Conservation (phyloP, 306 rosid genomes). For the Abrus pulchellus region DNA sequence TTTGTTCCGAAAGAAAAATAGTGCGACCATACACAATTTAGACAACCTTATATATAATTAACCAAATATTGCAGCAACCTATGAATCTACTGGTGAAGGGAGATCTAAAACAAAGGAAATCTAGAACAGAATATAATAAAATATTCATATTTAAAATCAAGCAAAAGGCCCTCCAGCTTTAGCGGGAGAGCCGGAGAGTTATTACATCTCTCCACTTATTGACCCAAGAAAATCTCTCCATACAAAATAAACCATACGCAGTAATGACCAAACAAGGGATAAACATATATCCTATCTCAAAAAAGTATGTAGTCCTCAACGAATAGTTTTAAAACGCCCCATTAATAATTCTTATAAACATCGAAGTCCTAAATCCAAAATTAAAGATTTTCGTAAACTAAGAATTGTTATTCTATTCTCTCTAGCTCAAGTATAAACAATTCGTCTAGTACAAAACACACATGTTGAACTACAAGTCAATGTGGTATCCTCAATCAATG, state of each 20-base stretch:
- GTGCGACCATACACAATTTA: not conserved
- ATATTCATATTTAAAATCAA: not conserved
- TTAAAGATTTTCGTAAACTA: not conserved
- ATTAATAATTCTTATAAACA: not conserved
- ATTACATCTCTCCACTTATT: not conserved
- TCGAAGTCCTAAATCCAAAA: constrained; percentile 1
- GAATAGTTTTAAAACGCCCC: not conserved
- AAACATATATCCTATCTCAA: not conserved
- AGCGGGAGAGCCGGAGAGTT: not conserved
- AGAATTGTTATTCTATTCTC: not conserved
- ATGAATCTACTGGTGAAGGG: not conserved
- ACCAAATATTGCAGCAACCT: constrained; percentile 7
- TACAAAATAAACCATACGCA: not conserved
- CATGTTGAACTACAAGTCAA: constrained; percentile 15
- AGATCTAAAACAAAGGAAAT: not conserved
- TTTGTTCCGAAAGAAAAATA: not conserved
- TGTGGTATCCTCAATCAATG: constrained; percentile 5
- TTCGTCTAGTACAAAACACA: not conserved
- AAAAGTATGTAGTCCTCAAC: not conserved
- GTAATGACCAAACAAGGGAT: not conserved
- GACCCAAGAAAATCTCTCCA: no score
- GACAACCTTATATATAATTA: constrained; percentile 1
- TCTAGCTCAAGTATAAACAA: not conserved
- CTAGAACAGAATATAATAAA: not conserved
- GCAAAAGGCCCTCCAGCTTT: not conserved